Conservation (phyloP, 108 stramenopile genomes). For the Cyclotella baltica region DNA sequence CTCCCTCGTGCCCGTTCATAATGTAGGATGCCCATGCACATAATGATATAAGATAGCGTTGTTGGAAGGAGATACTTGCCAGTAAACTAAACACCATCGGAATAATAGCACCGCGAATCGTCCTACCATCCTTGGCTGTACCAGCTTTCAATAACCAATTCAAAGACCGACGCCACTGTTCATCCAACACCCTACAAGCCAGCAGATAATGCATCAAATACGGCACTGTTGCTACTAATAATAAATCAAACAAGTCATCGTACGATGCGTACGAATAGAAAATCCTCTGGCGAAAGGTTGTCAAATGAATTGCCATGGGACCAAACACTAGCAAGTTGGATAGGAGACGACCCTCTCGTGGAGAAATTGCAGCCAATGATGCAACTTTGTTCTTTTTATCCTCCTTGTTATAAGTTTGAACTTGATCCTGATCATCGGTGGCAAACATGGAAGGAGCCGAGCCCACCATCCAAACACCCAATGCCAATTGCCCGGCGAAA, state of each 20-base stretch:
- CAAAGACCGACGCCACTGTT: conserved; percentile 47
- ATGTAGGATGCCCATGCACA: conserved; percentile 69
- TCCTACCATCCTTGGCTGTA: conserved; percentile 50
- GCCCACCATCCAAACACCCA: conserved; percentile 63
- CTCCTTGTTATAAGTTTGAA: conserved; percentile 7
- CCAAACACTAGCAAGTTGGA: conserved; percentile 64
- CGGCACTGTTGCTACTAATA: conserved; percentile 65
- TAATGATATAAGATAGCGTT: conserved; percentile 72
- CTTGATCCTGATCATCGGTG: conserved; percentile 4
- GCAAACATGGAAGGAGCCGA: conserved; percentile 38
- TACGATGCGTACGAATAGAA: conserved; percentile 64
- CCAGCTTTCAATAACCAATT: conserved; percentile 41
- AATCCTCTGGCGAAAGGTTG: conserved; percentile 65
- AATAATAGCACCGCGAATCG: conserved; percentile 56
- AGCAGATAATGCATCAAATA: conserved; percentile 73
- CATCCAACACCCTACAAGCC: conserved; percentile 41
- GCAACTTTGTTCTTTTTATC: conserved; percentile 13
- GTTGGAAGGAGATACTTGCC: conserved; percentile 70
- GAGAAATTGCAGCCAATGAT: conserved; percentile 27
- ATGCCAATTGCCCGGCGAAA: conserved; percentile 60
- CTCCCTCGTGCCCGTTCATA: conserved; percentile 70
- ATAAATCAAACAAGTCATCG: conserved; percentile 71
- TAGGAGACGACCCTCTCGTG: conserved; percentile 50
- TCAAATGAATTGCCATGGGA: conserved; percentile 61
- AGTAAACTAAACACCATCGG: conserved; percentile 62